Conservation (phyloP, 148 eudicot genomes). For the Silene conica region DNA sequence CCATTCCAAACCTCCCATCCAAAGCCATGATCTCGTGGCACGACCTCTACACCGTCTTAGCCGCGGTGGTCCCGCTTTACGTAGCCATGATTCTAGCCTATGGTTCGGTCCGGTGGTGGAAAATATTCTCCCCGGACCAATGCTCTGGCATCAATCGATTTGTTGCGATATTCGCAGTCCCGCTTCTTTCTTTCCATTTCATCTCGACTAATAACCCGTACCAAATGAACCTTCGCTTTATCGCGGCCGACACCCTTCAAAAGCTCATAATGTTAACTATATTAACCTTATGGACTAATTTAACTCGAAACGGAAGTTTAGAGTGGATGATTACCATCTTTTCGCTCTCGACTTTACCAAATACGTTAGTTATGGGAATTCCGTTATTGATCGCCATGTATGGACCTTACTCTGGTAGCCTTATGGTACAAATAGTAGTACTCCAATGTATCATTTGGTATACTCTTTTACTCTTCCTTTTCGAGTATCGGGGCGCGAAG, state of each 20-base stretch:
- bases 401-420: slow-evolving; percentile 43
- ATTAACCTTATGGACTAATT: slow-evolving; percentile 47
- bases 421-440: slow-evolving; percentile 77
- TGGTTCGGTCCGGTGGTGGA: slow-evolving; percentile 89
- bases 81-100: slow-evolving; percentile 85
- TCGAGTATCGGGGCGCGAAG: slow-evolving; percentile 75
- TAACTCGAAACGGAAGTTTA: slow-evolving; percentile 45
- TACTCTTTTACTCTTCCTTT: slow-evolving; percentile 54
- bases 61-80: slow-evolving; percentile 76
- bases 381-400: slow-evolving; percentile 74
- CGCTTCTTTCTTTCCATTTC: slow-evolving; percentile 69
- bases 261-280: slow-evolving; percentile 50
- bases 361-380: slow-evolving; percentile 81
- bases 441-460: slow-evolving; percentile 80
- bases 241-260: slow-evolving; percentile 74
- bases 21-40: slow-evolving; percentile 55
- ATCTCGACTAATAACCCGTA: slow-evolving; percentile 67
- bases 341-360: slow-evolving; percentile 65
- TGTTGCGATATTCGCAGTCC: slow-evolving; percentile 74
- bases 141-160: slow-evolving; percentile 84
- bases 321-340: slow-evolving; percentile 77
- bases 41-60: slow-evolving; percentile 65
- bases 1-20: background rate
- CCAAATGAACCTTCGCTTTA: slow-evolving; percentile 56
- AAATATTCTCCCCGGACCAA: slow-evolving; percentile 77